A percentile compares a stretch with the other conserved stretches of the same genome.
Evolutionary conservation across 2,329 filamentous ascomycete genomes (phyloP).

Genomic region (Shiraia sp.): DNA sequence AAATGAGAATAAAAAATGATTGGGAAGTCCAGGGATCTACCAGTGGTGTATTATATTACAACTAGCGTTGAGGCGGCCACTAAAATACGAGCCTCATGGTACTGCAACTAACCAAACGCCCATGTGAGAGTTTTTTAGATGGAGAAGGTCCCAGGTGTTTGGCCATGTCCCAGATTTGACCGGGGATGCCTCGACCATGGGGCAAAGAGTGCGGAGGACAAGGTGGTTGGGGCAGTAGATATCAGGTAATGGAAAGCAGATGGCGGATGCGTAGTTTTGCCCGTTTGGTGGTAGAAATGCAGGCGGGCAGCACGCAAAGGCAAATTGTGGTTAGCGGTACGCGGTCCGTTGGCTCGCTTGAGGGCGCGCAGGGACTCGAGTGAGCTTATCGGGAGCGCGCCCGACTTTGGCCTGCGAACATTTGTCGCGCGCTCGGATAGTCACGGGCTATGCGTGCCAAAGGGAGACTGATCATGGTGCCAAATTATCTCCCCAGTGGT

Average conservation of each 20-base stretch:
- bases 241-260: constrained; percentile 23
- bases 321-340: constrained; percentile 17
- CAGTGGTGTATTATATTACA: no score
- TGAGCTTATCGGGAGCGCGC: constrained; percentile 16
- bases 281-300: constrained; percentile 17
- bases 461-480: no score
- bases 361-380: constrained; percentile 4
- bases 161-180: no score
- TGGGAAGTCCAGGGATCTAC: no score
- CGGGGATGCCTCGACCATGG: no score
- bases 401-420: constrained; percentile 1
- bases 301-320: constrained; percentile 13
- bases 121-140: no score
- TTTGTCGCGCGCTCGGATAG: constrained; percentile 17
- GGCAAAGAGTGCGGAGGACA: constrained; percentile 15
- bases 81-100: no score
- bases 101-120: no score
- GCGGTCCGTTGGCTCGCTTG: constrained; percentile 7
- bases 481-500: not conserved
- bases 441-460: constrained; percentile 10
- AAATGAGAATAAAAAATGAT: no score
- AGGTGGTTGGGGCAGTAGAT: no score
- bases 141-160: no score
- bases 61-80: no score
- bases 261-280: constrained; percentile 15